Evolutionary conservation across 148 eudicot genomes (phyloP), one percentile per base, ranked within the genome.

Genomic region (Amaranthus palmeri): DNA sequence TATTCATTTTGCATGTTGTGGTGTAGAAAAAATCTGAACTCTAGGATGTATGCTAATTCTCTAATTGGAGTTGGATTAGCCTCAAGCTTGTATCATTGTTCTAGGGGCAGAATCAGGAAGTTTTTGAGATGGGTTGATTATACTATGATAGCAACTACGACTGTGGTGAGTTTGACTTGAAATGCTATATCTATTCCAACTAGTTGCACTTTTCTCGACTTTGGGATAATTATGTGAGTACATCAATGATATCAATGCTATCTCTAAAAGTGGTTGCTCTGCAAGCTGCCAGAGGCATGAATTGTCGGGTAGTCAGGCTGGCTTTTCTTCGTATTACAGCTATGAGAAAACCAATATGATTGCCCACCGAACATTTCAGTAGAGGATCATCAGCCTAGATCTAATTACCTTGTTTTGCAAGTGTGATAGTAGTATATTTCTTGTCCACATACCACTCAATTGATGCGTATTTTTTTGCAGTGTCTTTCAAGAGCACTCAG

Each of bases 21-120:
- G 17, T 85, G 86, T 87, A 95, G 99, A 83, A 95, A 91, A 81
- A 89, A 89, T 70, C 63, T 85, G 70, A 91, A 82, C 53, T 86
- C 93, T 71, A 95, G 86, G 83, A 65, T 95, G 25, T 95, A 89
- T 82, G 99, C 99, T 69, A 92, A 89, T 84, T 95, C 99, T 42
- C 83, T 95, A 46, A 83, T 95, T 80, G 99, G 99, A 69, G 99
- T 95, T 48, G 99, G 99, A 76, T 78, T 95, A 70, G 92, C 90
- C 48, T 95, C 99, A 5, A 91, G 90, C 80, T 73, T 95, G 81
- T 95, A 95, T 84, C 99, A 95, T 86, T 80, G 89, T 71, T 95
- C 99, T 12, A 85, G 92, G 85, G 99, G 99, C 59, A 83, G 80
- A 75, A 46, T 87, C 15, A 88, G 88, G 83, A 89, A 79, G 80